Base-by-base conservation (phyloP, 768 basidiomycete genomes). In the Mycena amicta region DNA sequence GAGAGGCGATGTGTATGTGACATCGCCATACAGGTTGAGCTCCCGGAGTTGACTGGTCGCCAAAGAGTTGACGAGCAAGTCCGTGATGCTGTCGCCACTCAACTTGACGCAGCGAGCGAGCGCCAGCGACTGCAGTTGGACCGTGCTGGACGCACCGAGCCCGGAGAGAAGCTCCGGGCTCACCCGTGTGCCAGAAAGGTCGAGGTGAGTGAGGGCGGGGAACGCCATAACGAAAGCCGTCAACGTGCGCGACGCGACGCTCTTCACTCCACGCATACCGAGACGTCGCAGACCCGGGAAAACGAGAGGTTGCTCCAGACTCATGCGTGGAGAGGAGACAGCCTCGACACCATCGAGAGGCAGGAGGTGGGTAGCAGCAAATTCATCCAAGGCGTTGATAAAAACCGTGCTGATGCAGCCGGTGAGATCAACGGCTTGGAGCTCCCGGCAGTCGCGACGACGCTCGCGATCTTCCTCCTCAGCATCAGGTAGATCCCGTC, bases 321-420 rank as follows among this genome's bases (percentile, higher is more conserved):
- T 70, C 43, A 57, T 68, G 61, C 73, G 74, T 12, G 88, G 85
- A 71, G 93, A 86, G 11, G 71, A 71, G 41, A 85, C 68, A 0
- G 84, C 87, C 53, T 85, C 80, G 12, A 69, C 60, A 27, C 72
- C 70, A 23, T 62, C 69, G 61, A 72, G 73, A 22, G 79, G 73
- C 39, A 80, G 72, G 18, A 92, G 73, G 71, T 92, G 84, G 33
- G 80, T 81, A 50, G 80, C 80, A 61, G 92, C 92, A 66, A 98
- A 92, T 53, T 93, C 91, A 25, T 84, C 82, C 62, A 98, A 82
- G 1, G 91, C 92, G 61, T 88, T 85, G 56, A 91, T 90, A 69
- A 97, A 98, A 1, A 94, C 90, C 22, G 85, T 84, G 68, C 92
- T 94, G 73, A 98, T 90, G 68, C 96, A 98, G 65, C 95, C 96